Base-by-base conservation (phyloP, 1,284 basidiomycete species). In the Cutaneotrichosporon cavernicola region DNA sequence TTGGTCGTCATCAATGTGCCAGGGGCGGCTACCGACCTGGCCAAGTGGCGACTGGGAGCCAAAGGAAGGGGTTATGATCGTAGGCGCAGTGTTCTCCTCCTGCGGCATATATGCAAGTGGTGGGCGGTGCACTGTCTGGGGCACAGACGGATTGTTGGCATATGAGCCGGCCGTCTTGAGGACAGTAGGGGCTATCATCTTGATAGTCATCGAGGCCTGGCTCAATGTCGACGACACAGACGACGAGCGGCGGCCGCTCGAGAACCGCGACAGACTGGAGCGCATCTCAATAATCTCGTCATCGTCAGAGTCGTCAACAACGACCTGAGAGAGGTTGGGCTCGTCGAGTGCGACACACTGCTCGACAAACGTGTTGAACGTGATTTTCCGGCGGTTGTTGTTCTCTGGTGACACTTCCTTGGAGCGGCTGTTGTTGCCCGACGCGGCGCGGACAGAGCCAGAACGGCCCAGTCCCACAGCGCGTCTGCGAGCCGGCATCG, bases 301-400 rank as follows among this genome's bases (percentile, higher is more conserved):
- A 49, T 82, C 80, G n/a, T 85, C 85, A 53, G 83, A 81, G 32
- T 82, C 82, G 11, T 69, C 68, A 57, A 66, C 22, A 43, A 26
- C n/a, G 60, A 65, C 61, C 62, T 61, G 51, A 5, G 3, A 43
- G 32, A 60, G 22, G 21, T 38, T 60, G 49, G 78, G 80, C 56
- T 83, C 80, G 64, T 86, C 85, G 74, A 99, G 89, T n/a, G 96
- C 91, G 69, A 99, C 96, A 76, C 89, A 94, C 80, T 98, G 97
- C 80, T 98, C 92, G 46, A 99, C 96, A 74, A 95, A 96, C 1
- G 94, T 96, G 81, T 98, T 98, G 86, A 99, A 99, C 72, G 87
- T 90, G 82, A 99, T 99, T 78, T 98, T 96, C 67, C 86, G 85
- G 80, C 87, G 88, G 64, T 80, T 63, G 11, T 61, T 60, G 46